phyloP scores from a whole-genome alignment of 2,329 filamentous ascomycete species.

The Trichoderma koningii region DNA sequence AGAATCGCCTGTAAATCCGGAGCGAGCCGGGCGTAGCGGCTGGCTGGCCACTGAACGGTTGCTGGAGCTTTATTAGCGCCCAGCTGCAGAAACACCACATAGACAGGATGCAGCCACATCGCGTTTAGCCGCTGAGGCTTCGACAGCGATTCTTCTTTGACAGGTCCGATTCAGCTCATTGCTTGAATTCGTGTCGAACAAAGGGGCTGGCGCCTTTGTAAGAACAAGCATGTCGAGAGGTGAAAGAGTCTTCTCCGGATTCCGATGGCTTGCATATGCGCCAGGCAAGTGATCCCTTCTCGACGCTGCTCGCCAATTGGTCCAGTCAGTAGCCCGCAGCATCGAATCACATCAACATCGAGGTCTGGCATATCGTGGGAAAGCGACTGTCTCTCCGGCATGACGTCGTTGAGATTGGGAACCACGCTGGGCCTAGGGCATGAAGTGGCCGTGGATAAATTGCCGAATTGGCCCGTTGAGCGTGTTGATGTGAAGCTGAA shows the following conservation, averaged over 20 bases:
- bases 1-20: constrained; percentile 16
- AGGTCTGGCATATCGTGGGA: too few species aligned
- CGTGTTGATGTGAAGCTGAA: too few species aligned
- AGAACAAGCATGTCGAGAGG: not conserved
- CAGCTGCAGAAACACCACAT: constrained; percentile 10
- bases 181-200: not conserved
- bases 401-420: too few species aligned
- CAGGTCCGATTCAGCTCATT: not conserved
- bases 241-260: not conserved
- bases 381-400: too few species aligned
- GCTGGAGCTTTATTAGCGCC: constrained; percentile 13
- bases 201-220: not conserved
- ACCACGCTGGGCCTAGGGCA: too few species aligned
- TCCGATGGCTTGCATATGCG: constrained; percentile 16
- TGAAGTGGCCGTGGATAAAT: too few species aligned
- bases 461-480: too few species aligned
- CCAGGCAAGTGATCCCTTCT: not conserved
- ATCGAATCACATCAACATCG: not conserved
- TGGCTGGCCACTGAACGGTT: constrained; percentile 3
- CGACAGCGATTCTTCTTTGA: not conserved
- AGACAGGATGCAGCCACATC: not conserved
- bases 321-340: not conserved
- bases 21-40: constrained; percentile 15
- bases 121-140: constrained; percentile 3
- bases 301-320: not conserved